A percentile compares a stretch with the other conserved stretches of the same genome.
Evolutionary conservation across 2,329 filamentous ascomycete genomes (phyloP).

Genomic region (Sarocladium oryzae): DNA sequence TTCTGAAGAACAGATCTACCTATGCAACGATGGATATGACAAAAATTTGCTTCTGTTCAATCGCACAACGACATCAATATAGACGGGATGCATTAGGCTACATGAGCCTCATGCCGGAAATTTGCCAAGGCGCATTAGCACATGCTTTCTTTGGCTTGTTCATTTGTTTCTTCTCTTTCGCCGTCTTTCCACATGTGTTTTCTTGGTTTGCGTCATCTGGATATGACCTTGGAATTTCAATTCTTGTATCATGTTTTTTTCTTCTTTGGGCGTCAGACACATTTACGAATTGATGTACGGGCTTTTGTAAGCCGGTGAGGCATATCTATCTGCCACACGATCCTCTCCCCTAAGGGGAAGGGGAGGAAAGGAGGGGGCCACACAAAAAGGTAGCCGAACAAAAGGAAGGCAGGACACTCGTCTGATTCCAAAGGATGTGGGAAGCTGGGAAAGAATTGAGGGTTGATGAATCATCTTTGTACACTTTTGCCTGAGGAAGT

Average conservation of each 20-base stretch:
- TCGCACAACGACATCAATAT: constrained; percentile 3
- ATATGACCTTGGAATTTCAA: neutral
- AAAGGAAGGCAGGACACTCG: constrained; percentile 1
- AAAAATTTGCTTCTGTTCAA: neutral
- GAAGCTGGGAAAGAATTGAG: too few relatives aligned
- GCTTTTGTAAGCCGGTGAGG: neutral
- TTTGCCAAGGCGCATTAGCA: neutral
- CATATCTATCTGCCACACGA: neutral
- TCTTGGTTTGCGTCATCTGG: constrained; percentile 8
- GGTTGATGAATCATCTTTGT: too few relatives aligned
- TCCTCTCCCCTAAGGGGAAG: neutral
- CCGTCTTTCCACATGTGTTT: constrained; percentile 10
- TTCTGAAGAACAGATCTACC: neutral
- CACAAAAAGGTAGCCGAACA: neutral
- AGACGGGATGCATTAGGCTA: constrained; percentile 4
- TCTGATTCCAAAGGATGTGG: too few relatives aligned
- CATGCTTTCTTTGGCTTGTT: neutral
- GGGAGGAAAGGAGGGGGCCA: neutral
- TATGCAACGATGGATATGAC: neutral
- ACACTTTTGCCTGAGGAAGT: too few relatives aligned
- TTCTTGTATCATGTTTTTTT: constrained; percentile 5
- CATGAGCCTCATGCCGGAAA: neutral
- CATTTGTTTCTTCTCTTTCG: neutral
- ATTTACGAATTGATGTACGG: constrained; percentile 1
- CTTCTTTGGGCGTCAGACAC: neutral